These are phyloP conservation scores for Blastomyces gilchristii DNA, from an alignment of 2,329 filamentous ascomycete species.

Conservation along the genomic window DNA sequence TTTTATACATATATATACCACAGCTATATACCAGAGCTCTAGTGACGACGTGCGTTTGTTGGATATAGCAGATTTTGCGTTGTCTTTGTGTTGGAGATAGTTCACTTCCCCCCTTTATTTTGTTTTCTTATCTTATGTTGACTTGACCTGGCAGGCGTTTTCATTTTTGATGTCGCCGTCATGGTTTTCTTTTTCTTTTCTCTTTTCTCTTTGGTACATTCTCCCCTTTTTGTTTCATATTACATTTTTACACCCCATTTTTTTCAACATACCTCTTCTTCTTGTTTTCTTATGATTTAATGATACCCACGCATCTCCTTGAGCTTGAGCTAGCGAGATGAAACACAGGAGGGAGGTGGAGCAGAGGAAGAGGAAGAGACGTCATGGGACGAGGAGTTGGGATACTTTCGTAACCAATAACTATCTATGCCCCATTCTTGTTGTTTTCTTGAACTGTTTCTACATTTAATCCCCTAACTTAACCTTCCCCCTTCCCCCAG, in stretches of 20 bases:
- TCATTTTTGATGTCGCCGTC: background rate
- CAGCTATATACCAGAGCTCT: background rate
- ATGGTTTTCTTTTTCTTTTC: background rate
- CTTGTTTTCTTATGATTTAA: background rate
- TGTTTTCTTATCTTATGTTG: background rate
- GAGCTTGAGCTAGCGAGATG: background rate
- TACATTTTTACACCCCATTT: background rate
- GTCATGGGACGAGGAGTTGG: background rate
- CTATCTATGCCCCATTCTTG: too few species aligned
- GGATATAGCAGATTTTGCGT: background rate
- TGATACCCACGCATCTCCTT: slow-evolving; percentile 5
- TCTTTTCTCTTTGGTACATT: background rate
- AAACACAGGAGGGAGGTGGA: background rate
- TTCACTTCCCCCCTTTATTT: background rate
- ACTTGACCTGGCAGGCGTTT: background rate
- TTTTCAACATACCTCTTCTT: background rate
- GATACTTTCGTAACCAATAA: background rate
- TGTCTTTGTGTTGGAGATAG: background rate
- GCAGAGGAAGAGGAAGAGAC: background rate
- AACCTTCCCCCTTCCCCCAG: too few species aligned
- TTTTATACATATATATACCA: background rate
- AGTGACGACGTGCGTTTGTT: background rate
- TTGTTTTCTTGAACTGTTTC: too few species aligned
- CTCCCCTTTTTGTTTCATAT: slow-evolving; percentile 1
- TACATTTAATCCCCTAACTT: too few species aligned